phyloP scores from a whole-genome alignment of 306 rosid species.

The Calophaca sinica region DNA sequence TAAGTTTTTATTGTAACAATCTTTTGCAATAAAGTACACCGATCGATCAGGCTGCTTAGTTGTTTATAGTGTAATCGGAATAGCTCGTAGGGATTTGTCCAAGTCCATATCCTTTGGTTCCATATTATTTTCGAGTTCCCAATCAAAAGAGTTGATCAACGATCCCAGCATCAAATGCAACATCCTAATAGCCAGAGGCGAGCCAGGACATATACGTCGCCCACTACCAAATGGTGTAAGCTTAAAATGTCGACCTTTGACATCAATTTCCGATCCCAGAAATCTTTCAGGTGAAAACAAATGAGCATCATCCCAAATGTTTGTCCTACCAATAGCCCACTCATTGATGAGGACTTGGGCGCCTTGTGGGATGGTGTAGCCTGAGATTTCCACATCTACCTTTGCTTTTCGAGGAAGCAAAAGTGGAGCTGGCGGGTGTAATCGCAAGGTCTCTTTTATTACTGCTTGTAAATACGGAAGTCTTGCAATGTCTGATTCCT shows the following conservation, averaged over 20 bases:
- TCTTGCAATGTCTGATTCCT: conserved; percentile 59
- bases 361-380: conserved; percentile 57
- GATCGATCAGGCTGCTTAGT: no score
- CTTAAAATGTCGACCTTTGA: conserved; percentile 57
- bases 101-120: conserved; percentile 50
- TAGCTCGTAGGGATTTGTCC: conserved; percentile 45
- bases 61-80: not conserved
- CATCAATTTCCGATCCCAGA: conserved; percentile 52
- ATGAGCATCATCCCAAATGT: conserved; percentile 53
- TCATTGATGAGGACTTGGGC: conserved; percentile 56
- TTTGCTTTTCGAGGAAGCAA: conserved; percentile 62
- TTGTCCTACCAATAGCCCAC: conserved; percentile 60
- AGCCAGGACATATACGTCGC: conserved; percentile 55
- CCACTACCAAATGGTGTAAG: conserved; percentile 65
- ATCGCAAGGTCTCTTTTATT: conserved; percentile 58
- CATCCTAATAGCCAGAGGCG: conserved; percentile 60
- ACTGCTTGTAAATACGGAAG: conserved; percentile 68
- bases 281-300: conserved; percentile 67
- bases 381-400: conserved; percentile 51
- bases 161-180: conserved; percentile 62
- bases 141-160: conserved; percentile 59
- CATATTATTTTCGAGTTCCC: conserved; percentile 61
- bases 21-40: no score
- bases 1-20: no score
- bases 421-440: conserved; percentile 56